Conservation (phyloP, 129 eudicot genomes). For the Pittosporum tobira region DNA sequence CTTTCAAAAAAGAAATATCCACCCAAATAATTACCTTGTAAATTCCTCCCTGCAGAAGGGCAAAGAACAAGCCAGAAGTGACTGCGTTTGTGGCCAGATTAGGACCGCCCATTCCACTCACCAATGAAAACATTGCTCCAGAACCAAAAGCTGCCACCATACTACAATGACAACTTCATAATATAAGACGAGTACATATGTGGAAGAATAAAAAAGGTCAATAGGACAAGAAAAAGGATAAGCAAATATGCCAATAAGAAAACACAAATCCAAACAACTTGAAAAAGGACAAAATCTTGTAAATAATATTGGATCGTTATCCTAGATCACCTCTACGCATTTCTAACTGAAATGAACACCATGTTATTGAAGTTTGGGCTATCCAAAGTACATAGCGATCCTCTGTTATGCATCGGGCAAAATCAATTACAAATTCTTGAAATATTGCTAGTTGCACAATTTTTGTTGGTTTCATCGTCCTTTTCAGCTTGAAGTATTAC, state of each 20-base stretch:
- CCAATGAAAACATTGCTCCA: slow-evolving; percentile 81
- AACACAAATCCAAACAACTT: neutral
- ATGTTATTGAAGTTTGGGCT: too few relatives aligned
- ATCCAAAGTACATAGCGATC: neutral
- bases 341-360: too few relatives aligned
- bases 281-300: neutral
- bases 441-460: neutral
- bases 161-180: slow-evolving; percentile 29
- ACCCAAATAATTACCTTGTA: slow-evolving; percentile 68
- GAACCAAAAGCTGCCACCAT: slow-evolving; percentile 97
- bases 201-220: neutral
- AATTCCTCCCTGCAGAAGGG: slow-evolving; percentile 82
- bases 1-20: neutral
- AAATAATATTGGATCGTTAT: neutral
- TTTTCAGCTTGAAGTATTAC: neutral
- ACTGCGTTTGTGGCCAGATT: slow-evolving; percentile 54
- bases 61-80: slow-evolving; percentile 82
- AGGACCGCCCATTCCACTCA: slow-evolving; percentile 86
- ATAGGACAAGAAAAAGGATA: too few relatives aligned
- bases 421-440: neutral
- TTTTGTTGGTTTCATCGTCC: too few relatives aligned
- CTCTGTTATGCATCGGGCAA: neutral
- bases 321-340: neutral
- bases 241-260: neutral
- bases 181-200: neutral